Percentiles rank a stretch among this genome's conserved stretches.
phyloP scores from a whole-genome alignment of 73 alveolate genomes.

The Urostyla sp. region DNA sequence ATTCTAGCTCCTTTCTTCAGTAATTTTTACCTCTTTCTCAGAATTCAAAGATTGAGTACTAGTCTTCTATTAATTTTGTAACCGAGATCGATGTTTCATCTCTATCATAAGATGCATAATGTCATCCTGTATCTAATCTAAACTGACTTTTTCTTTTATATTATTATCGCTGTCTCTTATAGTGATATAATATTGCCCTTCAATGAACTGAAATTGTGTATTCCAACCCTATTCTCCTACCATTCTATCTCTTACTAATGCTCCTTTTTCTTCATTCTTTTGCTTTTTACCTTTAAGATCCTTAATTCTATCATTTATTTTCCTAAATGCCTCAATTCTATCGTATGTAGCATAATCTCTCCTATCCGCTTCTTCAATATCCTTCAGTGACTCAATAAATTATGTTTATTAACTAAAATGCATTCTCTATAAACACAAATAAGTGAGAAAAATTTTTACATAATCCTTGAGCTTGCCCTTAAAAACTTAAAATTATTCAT shows the following conservation, averaged over 20 bases:
- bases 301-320: neutral
- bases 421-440: slow-evolving; percentile 7
- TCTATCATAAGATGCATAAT: neutral
- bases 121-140: neutral
- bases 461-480: slow-evolving; percentile 20
- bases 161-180: slow-evolving; percentile 5
- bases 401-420: slow-evolving; percentile 21
- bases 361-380: slow-evolving; percentile 31
- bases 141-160: neutral
- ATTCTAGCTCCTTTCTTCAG: too few relatives aligned
- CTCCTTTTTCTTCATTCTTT: slow-evolving; percentile 2
- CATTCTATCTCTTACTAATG: neutral
- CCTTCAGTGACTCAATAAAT: slow-evolving; percentile 24
- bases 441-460: neutral
- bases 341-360: slow-evolving; percentile 44
- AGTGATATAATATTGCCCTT: neutral
- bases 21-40: too few relatives aligned
- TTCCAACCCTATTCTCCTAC: neutral
- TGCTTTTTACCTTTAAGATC: neutral
- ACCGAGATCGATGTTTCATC: neutral
- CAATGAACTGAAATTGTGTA: neutral
- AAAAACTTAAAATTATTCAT: slow-evolving; percentile 7
- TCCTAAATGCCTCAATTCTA: slow-evolving; percentile 9
- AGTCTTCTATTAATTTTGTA: too few relatives aligned
- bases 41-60: too few relatives aligned